Percentiles rank a stretch among this genome's conserved stretches.
These are phyloP conservation scores for Stagonosporopsis chrysanthemi DNA, from an alignment of 2,329 filamentous ascomycete species.

Conservation along the genomic window DNA sequence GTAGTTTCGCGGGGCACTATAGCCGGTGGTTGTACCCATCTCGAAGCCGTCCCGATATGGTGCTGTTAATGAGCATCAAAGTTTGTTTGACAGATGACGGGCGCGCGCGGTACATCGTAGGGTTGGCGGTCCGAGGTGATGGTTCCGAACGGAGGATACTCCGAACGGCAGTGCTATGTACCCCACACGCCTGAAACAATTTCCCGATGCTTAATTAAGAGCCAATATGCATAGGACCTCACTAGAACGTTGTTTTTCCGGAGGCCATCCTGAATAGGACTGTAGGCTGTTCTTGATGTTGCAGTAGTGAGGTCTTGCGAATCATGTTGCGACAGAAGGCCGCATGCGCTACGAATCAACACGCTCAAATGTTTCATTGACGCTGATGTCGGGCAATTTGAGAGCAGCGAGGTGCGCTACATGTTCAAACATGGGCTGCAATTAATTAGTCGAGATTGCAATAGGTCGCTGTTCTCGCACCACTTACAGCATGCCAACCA, in stretches of 20 bases:
- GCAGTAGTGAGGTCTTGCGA: neutral
- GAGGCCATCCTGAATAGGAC: neutral
- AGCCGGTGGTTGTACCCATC: constrained; percentile 16
- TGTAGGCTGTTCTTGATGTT: neutral
- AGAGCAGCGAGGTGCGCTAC: constrained; percentile 16
- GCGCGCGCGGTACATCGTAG: constrained; percentile 8
- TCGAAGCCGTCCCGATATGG: neutral
- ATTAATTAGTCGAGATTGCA: constrained; percentile 1
- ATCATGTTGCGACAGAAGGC: neutral
- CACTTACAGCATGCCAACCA: constrained; percentile 29
- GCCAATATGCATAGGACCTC: constrained; percentile 22
- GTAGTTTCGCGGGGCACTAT: constrained; percentile 10
- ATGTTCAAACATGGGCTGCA: constrained; percentile 22
- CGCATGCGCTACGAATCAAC: constrained; percentile 11
- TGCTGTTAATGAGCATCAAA: constrained; percentile 3
- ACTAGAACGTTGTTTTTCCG: constrained; percentile 20
- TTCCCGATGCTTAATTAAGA: constrained; percentile 32
- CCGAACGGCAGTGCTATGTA: constrained; percentile 8
- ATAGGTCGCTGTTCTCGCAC: neutral
- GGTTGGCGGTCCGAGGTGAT: constrained; percentile 13
- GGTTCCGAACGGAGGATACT: constrained; percentile 3
- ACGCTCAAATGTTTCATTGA: constrained; percentile 28
- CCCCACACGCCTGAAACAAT: constrained; percentile 28
- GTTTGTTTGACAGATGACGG: constrained; percentile 8
- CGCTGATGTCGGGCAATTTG: constrained; percentile 9